A percentile compares a stretch with the other conserved stretches of the same genome.
These are phyloP conservation scores for Drosera spatulata DNA, from an alignment of 179 eudicot species.

Conservation along the genomic window DNA sequence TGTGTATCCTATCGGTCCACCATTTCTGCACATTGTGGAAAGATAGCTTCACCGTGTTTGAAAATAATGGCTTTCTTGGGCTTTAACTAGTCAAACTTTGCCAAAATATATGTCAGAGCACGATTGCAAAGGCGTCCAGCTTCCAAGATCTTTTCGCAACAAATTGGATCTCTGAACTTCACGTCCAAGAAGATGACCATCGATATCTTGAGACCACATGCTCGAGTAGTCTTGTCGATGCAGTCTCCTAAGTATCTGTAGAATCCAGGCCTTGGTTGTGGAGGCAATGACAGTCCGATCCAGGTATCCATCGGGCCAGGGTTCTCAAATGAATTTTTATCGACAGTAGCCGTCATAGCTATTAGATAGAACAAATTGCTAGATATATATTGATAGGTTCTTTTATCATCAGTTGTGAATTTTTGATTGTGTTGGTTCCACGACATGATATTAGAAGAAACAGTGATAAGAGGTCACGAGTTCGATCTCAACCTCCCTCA, in stretches of 20 bases:
- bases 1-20: no score
- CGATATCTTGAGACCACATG: background rate
- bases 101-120: background rate
- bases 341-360: no score
- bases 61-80: background rate
- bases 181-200: background rate
- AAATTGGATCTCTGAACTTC: background rate
- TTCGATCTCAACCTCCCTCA: no score
- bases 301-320: background rate
- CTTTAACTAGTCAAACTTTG: background rate
- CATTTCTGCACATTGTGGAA: background rate
- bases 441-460: no score
- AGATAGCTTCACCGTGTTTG: background rate
- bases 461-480: no score
- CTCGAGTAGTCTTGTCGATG: background rate
- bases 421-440: no score
- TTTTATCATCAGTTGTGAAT: no score
- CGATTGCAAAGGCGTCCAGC: slow-evolving; percentile 1
- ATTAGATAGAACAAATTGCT: no score
- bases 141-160: background rate
- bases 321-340: background rate
- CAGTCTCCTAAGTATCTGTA: slow-evolving; percentile 4
- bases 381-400: no score
- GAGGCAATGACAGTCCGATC: background rate
- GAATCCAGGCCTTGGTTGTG: background rate